Percentiles rank a stretch among this genome's conserved stretches.
These are phyloP conservation scores for Pezicula neosporulosa DNA, from an alignment of 2,329 filamentous ascomycete genomes.

Conservation along the genomic window DNA sequence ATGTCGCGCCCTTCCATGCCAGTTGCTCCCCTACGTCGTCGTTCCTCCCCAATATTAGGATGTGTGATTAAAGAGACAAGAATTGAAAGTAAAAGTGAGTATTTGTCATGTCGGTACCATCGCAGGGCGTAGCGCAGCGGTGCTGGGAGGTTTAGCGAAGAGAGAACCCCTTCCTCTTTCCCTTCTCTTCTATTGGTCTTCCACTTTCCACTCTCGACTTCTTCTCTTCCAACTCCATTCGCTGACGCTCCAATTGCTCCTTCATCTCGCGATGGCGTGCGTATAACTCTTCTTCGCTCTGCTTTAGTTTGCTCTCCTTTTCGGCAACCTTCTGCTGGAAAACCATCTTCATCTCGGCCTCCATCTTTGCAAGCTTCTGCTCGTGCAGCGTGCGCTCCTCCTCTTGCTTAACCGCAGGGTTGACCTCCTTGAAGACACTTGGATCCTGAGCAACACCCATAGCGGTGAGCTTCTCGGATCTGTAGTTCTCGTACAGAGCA, in stretches of 20 bases:
- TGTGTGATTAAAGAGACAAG: slow-evolving; percentile 31
- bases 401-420: slow-evolving; percentile 99
- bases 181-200: slow-evolving; percentile 93
- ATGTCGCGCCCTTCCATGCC: slow-evolving; percentile 17
- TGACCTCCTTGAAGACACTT: slow-evolving; percentile 99
- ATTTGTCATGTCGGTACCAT: slow-evolving; percentile 21
- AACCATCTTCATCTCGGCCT: slow-evolving; percentile 99
- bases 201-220: slow-evolving; percentile 93
- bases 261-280: slow-evolving; percentile 99
- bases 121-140: slow-evolving; percentile 17
- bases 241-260: slow-evolving; percentile 95
- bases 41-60: slow-evolving; percentile 24
- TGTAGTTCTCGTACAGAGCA: slow-evolving; percentile 98
- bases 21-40: slow-evolving; percentile 17
- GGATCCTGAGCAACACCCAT: slow-evolving; percentile 99
- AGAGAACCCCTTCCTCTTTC: slow-evolving; percentile 99
- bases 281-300: slow-evolving; percentile 98
- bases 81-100: slow-evolving; percentile 26
- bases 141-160: slow-evolving; percentile 65
- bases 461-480: slow-evolving; percentile 96
- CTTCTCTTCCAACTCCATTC: slow-evolving; percentile 96
- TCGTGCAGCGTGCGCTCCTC: slow-evolving; percentile 97
- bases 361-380: slow-evolving; percentile 99
- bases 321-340: slow-evolving; percentile 99
- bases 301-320: slow-evolving; percentile 99